These are phyloP conservation scores for Umbellularia californica DNA, from an alignment of 164 flowering plant genomes.

Conservation along the genomic window DNA sequence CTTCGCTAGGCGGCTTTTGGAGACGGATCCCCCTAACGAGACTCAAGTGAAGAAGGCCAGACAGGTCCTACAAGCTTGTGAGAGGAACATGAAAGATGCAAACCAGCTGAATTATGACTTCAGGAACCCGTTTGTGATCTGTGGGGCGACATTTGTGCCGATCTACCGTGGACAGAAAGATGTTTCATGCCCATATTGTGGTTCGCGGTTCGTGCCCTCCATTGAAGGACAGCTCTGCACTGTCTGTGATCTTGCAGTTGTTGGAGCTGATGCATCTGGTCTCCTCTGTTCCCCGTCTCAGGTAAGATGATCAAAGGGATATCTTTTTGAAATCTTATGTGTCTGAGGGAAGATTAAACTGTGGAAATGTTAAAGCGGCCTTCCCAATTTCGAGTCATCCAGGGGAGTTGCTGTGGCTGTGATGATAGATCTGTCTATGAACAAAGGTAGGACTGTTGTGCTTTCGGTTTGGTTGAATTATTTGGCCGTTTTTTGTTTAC, in stretches of 20 bases:
- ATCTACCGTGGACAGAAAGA: constrained; percentile 80
- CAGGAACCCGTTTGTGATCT: constrained; percentile 74
- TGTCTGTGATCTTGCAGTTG: constrained; percentile 68
- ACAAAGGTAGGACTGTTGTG: no score
- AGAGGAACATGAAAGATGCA: constrained; percentile 43
- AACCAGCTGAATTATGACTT: constrained; percentile 63
- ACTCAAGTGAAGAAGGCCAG: constrained; percentile 59
- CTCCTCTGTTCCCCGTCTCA: constrained; percentile 81
- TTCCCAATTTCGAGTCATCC: no score
- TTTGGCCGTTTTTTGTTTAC: no score
- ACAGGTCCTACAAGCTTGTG: constrained; percentile 51
- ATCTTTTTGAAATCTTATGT: no score
- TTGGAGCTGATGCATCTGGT: constrained; percentile 85
- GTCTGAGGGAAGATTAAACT: no score
- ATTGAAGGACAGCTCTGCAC: constrained; percentile 67
- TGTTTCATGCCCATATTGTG: constrained; percentile 68
- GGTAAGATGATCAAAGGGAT: constrained; percentile 36
- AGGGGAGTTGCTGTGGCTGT: no score
- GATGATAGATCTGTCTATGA: no score
- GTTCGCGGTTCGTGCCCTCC: constrained; percentile 56
- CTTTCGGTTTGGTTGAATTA: no score
- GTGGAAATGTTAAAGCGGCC: no score
- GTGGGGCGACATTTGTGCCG: constrained; percentile 77
- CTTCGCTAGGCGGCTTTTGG: constrained; percentile 65
- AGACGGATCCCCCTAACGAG: constrained; percentile 60